phyloP scores from a whole-genome alignment of 495 filamentous ascomycete genomes.

The Penicillium silybi region DNA sequence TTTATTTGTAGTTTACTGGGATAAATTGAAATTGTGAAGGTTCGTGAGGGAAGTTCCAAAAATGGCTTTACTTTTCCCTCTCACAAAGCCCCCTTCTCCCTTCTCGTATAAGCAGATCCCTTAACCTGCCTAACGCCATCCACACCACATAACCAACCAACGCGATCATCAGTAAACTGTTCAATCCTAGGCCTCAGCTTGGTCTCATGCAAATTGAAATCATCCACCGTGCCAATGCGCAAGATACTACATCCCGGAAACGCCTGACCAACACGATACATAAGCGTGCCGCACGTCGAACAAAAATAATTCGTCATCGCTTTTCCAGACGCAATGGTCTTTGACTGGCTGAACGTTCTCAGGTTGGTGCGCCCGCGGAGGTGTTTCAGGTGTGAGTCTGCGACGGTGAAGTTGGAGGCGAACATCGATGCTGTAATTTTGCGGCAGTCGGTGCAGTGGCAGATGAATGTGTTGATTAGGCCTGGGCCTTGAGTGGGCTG shows the following conservation, averaged over 20 bases:
- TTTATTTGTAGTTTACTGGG: too few relatives aligned
- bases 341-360: conserved; percentile 31
- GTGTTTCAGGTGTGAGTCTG: conserved; percentile 38
- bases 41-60: too few relatives aligned
- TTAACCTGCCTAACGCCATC: not conserved
- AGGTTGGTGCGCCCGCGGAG: conserved; percentile 45
- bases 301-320: conserved; percentile 54
- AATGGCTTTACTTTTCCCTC: too few relatives aligned
- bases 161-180: not conserved
- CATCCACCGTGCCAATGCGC: conserved; percentile 51
- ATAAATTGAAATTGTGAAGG: too few relatives aligned
- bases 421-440: conserved; percentile 60
- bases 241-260: conserved; percentile 39
- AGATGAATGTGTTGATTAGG: conserved; percentile 48
- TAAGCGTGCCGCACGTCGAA: conserved; percentile 46
- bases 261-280: conserved; percentile 40
- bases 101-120: too few relatives aligned
- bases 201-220: conserved; percentile 48
- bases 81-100: too few relatives aligned
- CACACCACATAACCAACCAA: not conserved
- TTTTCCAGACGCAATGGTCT: conserved; percentile 28
- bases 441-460: conserved; percentile 55
- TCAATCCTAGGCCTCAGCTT: conserved; percentile 35
- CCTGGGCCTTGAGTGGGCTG: conserved; percentile 26
- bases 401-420: conserved; percentile 51